Evolutionary conservation across 2,329 filamentous ascomycete species (phyloP).

Genomic region (Ascochyta clinopodiicola): DNA sequence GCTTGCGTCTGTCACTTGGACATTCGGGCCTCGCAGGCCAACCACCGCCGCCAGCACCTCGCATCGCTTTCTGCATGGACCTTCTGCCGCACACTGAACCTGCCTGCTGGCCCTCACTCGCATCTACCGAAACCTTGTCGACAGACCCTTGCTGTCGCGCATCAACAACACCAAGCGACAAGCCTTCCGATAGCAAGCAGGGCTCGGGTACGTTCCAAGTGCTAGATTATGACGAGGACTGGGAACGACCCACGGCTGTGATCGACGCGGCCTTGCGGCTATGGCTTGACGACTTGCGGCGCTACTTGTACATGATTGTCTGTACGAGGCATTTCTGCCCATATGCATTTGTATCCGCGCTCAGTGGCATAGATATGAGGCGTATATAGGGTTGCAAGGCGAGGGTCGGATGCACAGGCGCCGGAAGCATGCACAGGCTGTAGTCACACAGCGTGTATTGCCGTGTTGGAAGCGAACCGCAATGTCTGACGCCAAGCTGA

Average conservation of each 20-base stretch:
- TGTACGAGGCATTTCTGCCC: conserved; percentile 1
- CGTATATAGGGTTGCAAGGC: conserved; percentile 19
- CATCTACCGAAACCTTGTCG: conserved; percentile 27
- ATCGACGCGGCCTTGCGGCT: conserved; percentile 43
- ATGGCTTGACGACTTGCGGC: conserved; percentile 37
- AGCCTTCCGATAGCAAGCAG: conserved; percentile 14
- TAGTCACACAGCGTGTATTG: conserved; percentile 24
- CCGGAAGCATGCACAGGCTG: conserved; percentile 25
- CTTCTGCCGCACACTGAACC: conserved; percentile 23
- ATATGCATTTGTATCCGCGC: conserved; percentile 12
- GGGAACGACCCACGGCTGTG: conserved; percentile 29
- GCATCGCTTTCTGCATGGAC: conserved; percentile 23
- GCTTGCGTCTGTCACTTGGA: conserved; percentile 43
- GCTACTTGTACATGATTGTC: conserved; percentile 23
- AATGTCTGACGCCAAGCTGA: conserved; percentile 24
- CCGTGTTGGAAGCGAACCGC: conserved; percentile 18
- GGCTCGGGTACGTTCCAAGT: conserved; percentile 19
- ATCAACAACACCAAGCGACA: conserved; percentile 10
- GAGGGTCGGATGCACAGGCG: conserved; percentile 19
- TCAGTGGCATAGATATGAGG: conserved; percentile 12
- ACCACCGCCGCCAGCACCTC: conserved; percentile 27
- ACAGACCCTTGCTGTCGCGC: conserved; percentile 23
- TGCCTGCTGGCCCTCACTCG: conserved; percentile 15
- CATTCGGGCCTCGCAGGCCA: conserved; percentile 34
- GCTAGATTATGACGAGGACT: conserved; percentile 6